These are phyloP conservation scores for Austropuccinia psidii DNA, from an alignment of 1,284 basidiomycete genomes.

Conservation along the genomic window DNA sequence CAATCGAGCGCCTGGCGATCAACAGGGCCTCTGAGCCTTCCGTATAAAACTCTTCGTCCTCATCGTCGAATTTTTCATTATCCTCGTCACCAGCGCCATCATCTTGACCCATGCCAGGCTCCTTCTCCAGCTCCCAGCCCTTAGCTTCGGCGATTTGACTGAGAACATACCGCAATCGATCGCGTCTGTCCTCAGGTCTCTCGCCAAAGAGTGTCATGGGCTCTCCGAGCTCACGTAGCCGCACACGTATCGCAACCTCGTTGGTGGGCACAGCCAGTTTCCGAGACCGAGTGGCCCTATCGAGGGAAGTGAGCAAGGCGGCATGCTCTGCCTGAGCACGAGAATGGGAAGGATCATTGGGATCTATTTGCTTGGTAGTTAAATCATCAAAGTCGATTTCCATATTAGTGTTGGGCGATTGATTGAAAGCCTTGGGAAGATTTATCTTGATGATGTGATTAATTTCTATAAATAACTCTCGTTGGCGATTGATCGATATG, in stretches of 20 bases:
- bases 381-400: conserved; percentile 36
- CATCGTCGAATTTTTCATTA: conserved; percentile 59
- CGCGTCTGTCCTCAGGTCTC: conserved; percentile 63
- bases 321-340: conserved; percentile 33
- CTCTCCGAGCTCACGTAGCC: conserved; percentile 83
- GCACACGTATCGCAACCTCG: conserved; percentile 78
- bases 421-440: no score
- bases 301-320: conserved; percentile 4
- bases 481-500: no score
- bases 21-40: conserved; percentile 79
- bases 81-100: conserved; percentile 38
- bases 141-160: conserved; percentile 74
- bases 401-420: conserved; percentile 8
- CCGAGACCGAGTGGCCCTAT: conserved; percentile 56
- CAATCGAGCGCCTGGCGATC: conserved; percentile 70
- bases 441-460: no score
- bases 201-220: conserved; percentile 97
- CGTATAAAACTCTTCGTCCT: conserved; percentile 87
- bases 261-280: conserved; percentile 93
- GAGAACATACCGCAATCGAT: conserved; percentile 84
- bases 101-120: conserved; percentile 18
- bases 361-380: conserved; percentile 25
- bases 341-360: conserved; percentile 22
- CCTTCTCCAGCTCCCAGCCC: conserved; percentile 44
- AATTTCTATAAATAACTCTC: no score